These are phyloP conservation scores for Lactifluus piperatus DNA, from an alignment of 768 basidiomycete genomes.

Conservation along the genomic window DNA sequence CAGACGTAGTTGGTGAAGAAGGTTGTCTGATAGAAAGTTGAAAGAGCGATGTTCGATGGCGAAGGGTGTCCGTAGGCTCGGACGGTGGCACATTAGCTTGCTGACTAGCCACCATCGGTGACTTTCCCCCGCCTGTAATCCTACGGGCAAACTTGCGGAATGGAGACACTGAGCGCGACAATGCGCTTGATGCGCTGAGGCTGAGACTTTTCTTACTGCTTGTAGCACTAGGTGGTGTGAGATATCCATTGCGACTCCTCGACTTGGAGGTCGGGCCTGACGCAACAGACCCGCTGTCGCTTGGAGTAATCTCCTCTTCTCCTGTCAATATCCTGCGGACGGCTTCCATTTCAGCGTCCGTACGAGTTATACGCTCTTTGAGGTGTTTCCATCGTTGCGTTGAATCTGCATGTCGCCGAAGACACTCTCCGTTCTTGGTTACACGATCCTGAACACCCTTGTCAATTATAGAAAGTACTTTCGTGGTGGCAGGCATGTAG, in stretches of 20 bases:
- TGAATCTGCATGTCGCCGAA: conserved; percentile 84
- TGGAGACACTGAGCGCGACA: conserved; percentile 75
- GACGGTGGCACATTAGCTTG: conserved; percentile 36
- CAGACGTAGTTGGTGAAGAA: conserved; percentile 44
- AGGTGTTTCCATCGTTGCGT: conserved; percentile 78
- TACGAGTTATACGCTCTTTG: conserved; percentile 68
- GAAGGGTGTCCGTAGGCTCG: conserved; percentile 44
- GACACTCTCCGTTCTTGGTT: conserved; percentile 93
- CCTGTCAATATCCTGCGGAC: conserved; percentile 48
- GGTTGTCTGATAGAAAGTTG: conserved; percentile 34
- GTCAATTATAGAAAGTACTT: conserved; percentile 88
- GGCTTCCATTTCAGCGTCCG: conserved; percentile 75
- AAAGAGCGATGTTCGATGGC: conserved; percentile 60
- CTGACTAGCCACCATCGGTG: conserved; percentile 26
- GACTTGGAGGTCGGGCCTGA: conserved; percentile 43
- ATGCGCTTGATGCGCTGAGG: conserved; percentile 38
- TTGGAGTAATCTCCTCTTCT: conserved; percentile 41
- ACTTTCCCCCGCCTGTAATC: conserved; percentile 42
- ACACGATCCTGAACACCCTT: conserved; percentile 89
- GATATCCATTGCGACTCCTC: conserved; percentile 45
- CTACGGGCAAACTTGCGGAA: conserved; percentile 70
- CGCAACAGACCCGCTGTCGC: conserved; percentile 62
- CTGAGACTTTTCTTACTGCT: conserved; percentile 31
- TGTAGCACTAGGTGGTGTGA: conserved; percentile 49
- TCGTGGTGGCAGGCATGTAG: conserved; percentile 89